Evolutionary conservation across 169 alveolate genomes (phyloP), one percentile per base, ranked within the genome.

Genomic region (Babesia ovis): DNA sequence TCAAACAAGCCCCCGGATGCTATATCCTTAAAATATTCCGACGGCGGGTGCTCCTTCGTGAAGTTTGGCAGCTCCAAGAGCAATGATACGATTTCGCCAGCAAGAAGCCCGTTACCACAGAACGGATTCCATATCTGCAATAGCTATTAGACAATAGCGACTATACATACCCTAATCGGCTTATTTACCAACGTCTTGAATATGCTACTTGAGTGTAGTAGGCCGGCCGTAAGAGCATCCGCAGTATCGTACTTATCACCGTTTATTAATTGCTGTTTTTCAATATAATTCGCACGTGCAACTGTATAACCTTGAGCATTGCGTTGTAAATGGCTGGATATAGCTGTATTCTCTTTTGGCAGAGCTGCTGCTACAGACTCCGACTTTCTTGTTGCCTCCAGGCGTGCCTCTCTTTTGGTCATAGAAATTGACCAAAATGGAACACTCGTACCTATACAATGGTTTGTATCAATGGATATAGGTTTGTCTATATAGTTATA

Each of bases 81-180:
- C 57, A 61, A 32, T 9, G 81, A 34, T 20, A 72, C 46, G 9
- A 81, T 67, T 61, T 81, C 89, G 34, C 77, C 32, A 18, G 61
- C 53, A 11, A 81, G 43, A 0, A 64, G 46, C 12, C 89, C 89
- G 79, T 71, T 81, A 8, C 82, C 85, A 29, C 89, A 81, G 48
- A 81, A 81, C 27, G 89, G 89, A 34, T 71, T 73, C 89, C 89
- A 81, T 12, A 81, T 51, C 86, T 77, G 41, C 20, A 43, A 8
- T 34, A 3, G 2, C 35, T 53, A 34, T 20, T 25, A 20, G 39
- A 14, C 18, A 23, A 0, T 5, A 0, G 25, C 1, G 45, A 18
- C 3, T 35, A 8, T 1, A 31, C 68, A 29, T 35, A 55, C 69
- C 69, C 34, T 27, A 11, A 51, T 39, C 11, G 66, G 68, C 56